Percentiles rank a stretch among this genome's conserved stretches.
Evolutionary conservation across 352 stramenopile genomes (phyloP).

Genomic region (Phytophthora pinifolia): DNA sequence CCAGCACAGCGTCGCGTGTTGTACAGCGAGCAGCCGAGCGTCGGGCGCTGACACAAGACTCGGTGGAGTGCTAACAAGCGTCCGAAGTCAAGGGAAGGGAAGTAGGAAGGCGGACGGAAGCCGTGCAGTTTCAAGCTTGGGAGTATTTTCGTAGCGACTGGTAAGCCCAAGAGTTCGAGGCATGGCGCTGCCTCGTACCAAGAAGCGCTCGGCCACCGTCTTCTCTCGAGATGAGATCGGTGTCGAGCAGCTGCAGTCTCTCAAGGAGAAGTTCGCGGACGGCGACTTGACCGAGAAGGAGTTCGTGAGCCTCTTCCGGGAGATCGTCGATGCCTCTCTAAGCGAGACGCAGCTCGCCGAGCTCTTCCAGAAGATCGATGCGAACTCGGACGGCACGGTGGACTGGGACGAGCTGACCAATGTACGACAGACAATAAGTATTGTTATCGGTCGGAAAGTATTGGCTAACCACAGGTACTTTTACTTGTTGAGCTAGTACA

Average conservation of each 20-base stretch:
- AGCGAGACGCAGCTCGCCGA: conserved; percentile 81
- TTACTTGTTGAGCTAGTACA: conserved; percentile 63
- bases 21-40: conserved; percentile 26
- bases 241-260: conserved; percentile 77
- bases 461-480: conserved; percentile 4
- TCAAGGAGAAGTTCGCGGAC: conserved; percentile 85
- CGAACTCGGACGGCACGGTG: conserved; percentile 83
- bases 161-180: neutral
- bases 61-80: conserved; percentile 16
- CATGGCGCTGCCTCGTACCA: conserved; percentile 29
- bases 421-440: conserved; percentile 29
- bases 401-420: conserved; percentile 92
- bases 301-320: conserved; percentile 81
- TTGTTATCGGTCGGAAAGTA: too few species aligned
- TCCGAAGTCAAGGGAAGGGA: neutral
- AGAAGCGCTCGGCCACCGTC: conserved; percentile 55
- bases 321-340: conserved; percentile 77
- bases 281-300: conserved; percentile 84
- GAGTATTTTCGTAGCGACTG: conserved; percentile 15
- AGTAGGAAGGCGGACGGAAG: neutral
- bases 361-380: conserved; percentile 90
- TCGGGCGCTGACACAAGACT: conserved; percentile 23
- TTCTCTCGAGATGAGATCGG: conserved; percentile 83
- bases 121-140: conserved; percentile 23
- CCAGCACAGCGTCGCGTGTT: too few species aligned